A percentile compares a stretch with the other conserved stretches of the same genome.
Evolutionary conservation across 352 stramenopile species (phyloP).

Genomic region (Globisporangium paddicum): DNA sequence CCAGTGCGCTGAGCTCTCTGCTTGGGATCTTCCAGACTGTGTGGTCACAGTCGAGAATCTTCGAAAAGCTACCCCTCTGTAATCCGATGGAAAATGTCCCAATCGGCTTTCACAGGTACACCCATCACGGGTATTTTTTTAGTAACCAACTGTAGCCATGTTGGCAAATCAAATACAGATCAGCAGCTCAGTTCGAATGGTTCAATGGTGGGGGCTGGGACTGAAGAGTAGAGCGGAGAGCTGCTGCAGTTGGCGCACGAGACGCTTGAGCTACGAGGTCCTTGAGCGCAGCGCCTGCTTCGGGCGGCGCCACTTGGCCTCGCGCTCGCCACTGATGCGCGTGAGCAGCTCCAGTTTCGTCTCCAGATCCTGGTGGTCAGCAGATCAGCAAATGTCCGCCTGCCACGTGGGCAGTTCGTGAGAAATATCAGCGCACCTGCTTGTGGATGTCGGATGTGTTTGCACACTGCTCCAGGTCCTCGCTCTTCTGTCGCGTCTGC

Average conservation of each 20-base stretch:
- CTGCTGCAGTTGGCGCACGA: conserved; percentile 17
- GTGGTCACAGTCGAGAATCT: conserved; percentile 10
- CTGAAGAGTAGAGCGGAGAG: conserved; percentile 16
- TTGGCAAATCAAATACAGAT: background rate
- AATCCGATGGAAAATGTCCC: background rate
- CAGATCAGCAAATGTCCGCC: too few species aligned
- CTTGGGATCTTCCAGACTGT: background rate
- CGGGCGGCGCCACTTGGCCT: conserved; percentile 13
- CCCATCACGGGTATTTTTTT: background rate
- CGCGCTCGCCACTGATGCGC: conserved; percentile 1
- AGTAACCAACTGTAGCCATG: conserved; percentile 5
- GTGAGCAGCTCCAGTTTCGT: conserved; percentile 9
- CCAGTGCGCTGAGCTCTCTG: background rate
- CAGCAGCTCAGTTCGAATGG: background rate
- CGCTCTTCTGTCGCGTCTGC: background rate
- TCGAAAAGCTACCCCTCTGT: conserved; percentile 8
- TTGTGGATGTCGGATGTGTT: conserved; percentile 2
- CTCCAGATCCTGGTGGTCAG: conserved; percentile 11
- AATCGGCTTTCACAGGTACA: background rate
- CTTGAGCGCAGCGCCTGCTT: conserved; percentile 14
- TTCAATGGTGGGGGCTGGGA: too few species aligned
- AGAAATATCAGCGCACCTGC: too few species aligned
- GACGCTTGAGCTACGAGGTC: conserved; percentile 19
- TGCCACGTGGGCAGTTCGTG: too few species aligned
- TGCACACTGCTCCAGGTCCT: conserved; percentile 1